Evolutionary conservation across 2,329 filamentous ascomycete species (phyloP), one percentile per base, ranked within the genome.

Genomic region (Talaromyces sp.): DNA sequence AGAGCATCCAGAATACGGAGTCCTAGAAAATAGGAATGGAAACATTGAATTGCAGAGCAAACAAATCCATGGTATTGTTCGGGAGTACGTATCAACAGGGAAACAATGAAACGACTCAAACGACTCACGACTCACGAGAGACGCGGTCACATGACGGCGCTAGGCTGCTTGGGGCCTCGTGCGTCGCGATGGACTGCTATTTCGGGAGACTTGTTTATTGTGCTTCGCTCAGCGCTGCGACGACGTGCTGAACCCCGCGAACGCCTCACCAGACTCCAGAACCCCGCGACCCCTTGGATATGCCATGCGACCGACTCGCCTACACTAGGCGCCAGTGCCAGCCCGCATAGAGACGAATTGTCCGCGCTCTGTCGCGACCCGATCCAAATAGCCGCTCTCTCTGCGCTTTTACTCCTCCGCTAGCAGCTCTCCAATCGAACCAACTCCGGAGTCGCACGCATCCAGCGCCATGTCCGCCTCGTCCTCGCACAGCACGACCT

Each of bases 191-290:
- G n/a, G n/a, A 54, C 68, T 72, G 69, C 73, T 72, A 61, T 62
- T 72, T 74, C 61, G 69, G 73, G 73, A 72, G 69, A 68, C 64
- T 73, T 75, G 73, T 75, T 75, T 75, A 72, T 65, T 57, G 57
- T 59, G 51, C 42, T 59, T 53, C 36, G n/a, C 15, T 22, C 52
- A n/a, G 51, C 25, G 17, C 32, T 36, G 32, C 27, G 19, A 52
- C 49, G 28, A 30, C 22, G 15, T 25, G 49, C 27, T 30, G 52
- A 55, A 27, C 54, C 28, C 53, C 32, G 17, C 49, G 36, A 60
- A 60, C 25, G 4, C 28, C 22, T 55, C 52, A 13, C 42, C 6
- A 47, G n/a, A 22, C 42, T 19, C 42, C 8, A 47, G 10, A 22
- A 22, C n/a, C 42, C 19, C 8, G 25, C 30, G 25, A 25, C 22